Evolutionary conservation across 441 rosid genomes (phyloP).

Genomic region (Mallotus repandus): DNA sequence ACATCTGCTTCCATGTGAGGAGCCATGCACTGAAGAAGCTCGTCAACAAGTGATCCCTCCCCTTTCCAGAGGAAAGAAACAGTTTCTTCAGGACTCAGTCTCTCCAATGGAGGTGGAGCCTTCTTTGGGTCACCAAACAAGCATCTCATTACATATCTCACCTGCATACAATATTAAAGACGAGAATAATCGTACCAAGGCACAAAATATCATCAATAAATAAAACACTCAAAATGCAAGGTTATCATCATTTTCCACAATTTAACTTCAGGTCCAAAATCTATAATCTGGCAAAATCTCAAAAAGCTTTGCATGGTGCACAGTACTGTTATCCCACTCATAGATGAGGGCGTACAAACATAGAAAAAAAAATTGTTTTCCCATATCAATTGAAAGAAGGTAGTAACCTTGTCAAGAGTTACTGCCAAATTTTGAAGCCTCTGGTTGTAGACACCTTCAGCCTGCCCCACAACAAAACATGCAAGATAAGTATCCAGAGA

Average conservation of each 20-base stretch:
- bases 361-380: not conserved
- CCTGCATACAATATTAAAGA: conserved; percentile 47
- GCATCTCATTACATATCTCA: conserved; percentile 94
- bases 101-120: conserved; percentile 96
- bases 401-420: conserved; percentile 93
- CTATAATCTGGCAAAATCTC: not conserved
- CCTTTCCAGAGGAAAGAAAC: conserved; percentile 84
- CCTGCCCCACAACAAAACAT: conserved; percentile 47
- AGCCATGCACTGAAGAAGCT: conserved; percentile 81
- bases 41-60: conserved; percentile 86
- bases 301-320: not conserved
- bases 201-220: not conserved
- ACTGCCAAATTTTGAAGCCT: conserved; percentile 99
- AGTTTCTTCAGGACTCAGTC: conserved; percentile 75
- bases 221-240: too few species aligned
- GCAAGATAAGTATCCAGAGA: conserved; percentile 21
- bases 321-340: not conserved
- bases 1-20: conserved; percentile 61
- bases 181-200: not conserved
- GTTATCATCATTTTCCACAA: not conserved
- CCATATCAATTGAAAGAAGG: not conserved
- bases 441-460: conserved; percentile 99
- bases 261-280: not conserved
- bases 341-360: not conserved
- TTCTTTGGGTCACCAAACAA: conserved; percentile 89